Evolutionary conservation across 1,284 basidiomycete species (phyloP), one percentile per base, ranked within the genome.

Genomic region (Ganoderma sinense): DNA sequence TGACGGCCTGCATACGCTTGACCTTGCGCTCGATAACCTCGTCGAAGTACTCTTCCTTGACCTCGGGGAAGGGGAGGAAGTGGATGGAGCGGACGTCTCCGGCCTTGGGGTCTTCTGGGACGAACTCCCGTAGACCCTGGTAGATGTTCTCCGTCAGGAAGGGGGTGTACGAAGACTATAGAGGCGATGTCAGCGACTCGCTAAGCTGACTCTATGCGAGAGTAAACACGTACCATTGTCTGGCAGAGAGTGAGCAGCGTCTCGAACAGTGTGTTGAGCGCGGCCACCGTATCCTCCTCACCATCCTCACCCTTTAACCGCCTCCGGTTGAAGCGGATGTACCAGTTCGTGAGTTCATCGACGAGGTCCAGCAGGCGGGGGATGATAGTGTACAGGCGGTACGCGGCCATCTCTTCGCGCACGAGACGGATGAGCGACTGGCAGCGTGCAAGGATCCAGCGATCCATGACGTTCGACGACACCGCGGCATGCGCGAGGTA

Each of bases 261-360:
- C 84, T 99, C 98, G 80, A 99, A 99, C 51, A 99, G 85, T 23
- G 97, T 98, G 82, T 99, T 98, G 78, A 99, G 86, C 14, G 97
- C 98, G 14, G 92, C 85, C 20, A 92, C 80, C 11, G 97, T 97
- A 79, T 99, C 97, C 76, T 97, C 93, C 69, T 89, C 85, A 6
- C 97, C 95, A 77, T 96, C 94, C 81, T 98, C 95, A 61, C 98
- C 98, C 87, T 99, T 99, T 70, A 99, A 85, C 39, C 98, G 90
- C 74, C 93, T 92, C 68, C 98, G 92, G 84, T 99, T 99, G 87
- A 99, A 99, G 66, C 98, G 96, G 78, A 99, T 99, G 84, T 99
- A 99, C 97, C 97, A 99, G 82, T 99, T 99, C 61, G 98, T 99
- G 70, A 99, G 87, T 82, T 99, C 98, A 76, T 98, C 96, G 60